Conservation (phyloP, 2,329 filamentous ascomycete species). For the Dryadomyces quercus-mongolicae region DNA sequence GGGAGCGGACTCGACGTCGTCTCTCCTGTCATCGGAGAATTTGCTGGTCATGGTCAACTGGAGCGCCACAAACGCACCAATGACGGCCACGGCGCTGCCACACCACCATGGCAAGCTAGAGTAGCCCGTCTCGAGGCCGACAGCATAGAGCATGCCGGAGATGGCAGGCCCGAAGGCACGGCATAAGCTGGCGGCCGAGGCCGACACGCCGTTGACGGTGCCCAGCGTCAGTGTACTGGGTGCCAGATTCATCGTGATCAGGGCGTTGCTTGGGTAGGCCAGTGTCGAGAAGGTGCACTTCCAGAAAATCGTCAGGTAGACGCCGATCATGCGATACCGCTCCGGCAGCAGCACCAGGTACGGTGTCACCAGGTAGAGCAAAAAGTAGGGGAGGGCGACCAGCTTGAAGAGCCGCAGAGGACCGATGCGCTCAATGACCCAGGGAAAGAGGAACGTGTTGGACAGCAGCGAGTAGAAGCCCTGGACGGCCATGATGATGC, state of each 20-base stretch:
- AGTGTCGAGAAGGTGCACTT: conserved; percentile 90
- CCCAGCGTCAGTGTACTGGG: conserved; percentile 76
- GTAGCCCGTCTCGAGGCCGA: conserved; percentile 68
- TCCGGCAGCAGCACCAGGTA: conserved; percentile 79
- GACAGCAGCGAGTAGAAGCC: conserved; percentile 82
- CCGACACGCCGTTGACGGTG: conserved; percentile 84
- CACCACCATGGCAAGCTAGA: conserved; percentile 92
- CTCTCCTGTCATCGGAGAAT: conserved; percentile 25
- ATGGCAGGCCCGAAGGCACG: conserved; percentile 81
- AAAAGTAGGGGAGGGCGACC: conserved; percentile 70
- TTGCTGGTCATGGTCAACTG: conserved; percentile 56
- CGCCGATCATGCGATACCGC: conserved; percentile 55
- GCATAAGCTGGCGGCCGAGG: conserved; percentile 80
- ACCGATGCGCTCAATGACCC: conserved; percentile 62
- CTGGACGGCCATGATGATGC: conserved; percentile 77
- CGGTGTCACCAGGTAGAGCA: conserved; percentile 76
- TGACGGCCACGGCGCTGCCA: conserved; percentile 61
- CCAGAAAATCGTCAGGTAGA: conserved; percentile 70
- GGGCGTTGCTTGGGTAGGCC: conserved; percentile 80
- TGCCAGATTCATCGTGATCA: conserved; percentile 79
- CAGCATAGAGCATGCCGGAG: conserved; percentile 72
- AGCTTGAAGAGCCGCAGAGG: conserved; percentile 72
- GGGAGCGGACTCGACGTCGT: conserved; percentile 24
- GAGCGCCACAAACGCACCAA: conserved; percentile 64
- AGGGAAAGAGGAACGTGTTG: conserved; percentile 74